phyloP scores from a whole-genome alignment of 148 eudicot species.

The Arctostaphylos glauca region DNA sequence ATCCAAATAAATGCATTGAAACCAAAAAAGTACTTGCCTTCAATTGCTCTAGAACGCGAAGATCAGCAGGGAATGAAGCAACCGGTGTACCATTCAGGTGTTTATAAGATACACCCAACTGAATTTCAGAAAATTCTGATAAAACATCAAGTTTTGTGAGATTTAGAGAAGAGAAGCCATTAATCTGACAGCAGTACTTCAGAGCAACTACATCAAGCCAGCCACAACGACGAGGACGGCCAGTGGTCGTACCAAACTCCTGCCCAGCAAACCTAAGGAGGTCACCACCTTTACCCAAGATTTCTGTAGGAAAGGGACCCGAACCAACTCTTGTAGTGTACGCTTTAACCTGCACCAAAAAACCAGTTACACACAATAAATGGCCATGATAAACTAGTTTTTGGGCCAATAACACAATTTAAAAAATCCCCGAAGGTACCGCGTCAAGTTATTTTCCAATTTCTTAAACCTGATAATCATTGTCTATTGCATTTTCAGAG shows the following conservation, averaged over 20 bases:
- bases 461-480: not conserved
- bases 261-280: conserved; percentile 93
- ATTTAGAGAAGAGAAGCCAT: conserved; percentile 87
- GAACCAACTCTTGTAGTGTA: conserved; percentile 98
- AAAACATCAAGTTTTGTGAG: conserved; percentile 93
- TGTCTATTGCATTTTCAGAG: not conserved
- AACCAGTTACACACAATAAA: conserved; percentile 10
- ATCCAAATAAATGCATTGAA: not conserved
- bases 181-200: conserved; percentile 74
- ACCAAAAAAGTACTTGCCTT: conserved; percentile 43
- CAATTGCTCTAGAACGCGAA: conserved; percentile 65
- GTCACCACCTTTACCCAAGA: conserved; percentile 78
- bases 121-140: conserved; percentile 81
- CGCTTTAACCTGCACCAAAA: conserved; percentile 74
- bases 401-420: not conserved
- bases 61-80: conserved; percentile 79
- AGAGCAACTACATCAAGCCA: conserved; percentile 97
- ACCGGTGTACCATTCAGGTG: conserved; percentile 60
- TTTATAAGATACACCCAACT: conserved; percentile 77
- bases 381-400: not conserved
- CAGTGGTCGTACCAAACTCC: conserved; percentile 93
- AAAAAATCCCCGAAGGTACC: no score
- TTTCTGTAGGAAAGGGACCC: conserved; percentile 95
- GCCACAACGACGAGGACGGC: conserved; percentile 98
- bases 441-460: not conserved